Conservation (phyloP, 2,329 filamentous ascomycete species). For the Colletotrichum cereale region DNA sequence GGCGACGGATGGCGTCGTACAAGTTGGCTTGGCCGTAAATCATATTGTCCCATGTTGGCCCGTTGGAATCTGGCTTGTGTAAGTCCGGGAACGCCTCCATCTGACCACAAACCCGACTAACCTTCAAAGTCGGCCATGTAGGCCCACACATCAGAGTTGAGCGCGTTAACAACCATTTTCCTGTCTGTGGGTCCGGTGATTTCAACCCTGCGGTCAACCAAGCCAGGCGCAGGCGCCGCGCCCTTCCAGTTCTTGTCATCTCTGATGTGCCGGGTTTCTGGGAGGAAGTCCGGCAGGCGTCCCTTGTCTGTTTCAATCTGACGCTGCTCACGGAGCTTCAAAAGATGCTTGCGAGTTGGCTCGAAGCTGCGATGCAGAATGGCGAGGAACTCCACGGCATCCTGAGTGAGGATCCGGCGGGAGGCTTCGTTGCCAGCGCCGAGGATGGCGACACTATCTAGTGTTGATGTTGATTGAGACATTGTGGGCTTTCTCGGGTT, state of each 20-base stretch:
- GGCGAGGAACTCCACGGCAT: conserved; percentile 85
- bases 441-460: conserved; percentile 76
- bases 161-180: conserved; percentile 94
- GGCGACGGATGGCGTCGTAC: conserved; percentile 86
- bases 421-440: conserved; percentile 78
- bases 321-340: conserved; percentile 81
- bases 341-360: conserved; percentile 80
- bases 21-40: conserved; percentile 92
- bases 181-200: conserved; percentile 92
- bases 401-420: conserved; percentile 85
- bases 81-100: background rate
- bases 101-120: background rate
- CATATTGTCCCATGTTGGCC: conserved; percentile 96
- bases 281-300: conserved; percentile 84
- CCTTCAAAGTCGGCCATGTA: conserved; percentile 93
- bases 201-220: conserved; percentile 87
- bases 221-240: conserved; percentile 83
- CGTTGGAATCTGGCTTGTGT: conserved; percentile 73
- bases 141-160: conserved; percentile 92
- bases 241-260: conserved; percentile 90
- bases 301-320: conserved; percentile 90
- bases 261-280: conserved; percentile 89
- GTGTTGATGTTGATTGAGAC: conserved; percentile 16
- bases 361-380: conserved; percentile 91
- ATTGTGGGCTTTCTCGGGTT: background rate